Base-by-base conservation (phyloP, 2,329 filamentous ascomycete genomes). In the Alternaria triticina region DNA sequence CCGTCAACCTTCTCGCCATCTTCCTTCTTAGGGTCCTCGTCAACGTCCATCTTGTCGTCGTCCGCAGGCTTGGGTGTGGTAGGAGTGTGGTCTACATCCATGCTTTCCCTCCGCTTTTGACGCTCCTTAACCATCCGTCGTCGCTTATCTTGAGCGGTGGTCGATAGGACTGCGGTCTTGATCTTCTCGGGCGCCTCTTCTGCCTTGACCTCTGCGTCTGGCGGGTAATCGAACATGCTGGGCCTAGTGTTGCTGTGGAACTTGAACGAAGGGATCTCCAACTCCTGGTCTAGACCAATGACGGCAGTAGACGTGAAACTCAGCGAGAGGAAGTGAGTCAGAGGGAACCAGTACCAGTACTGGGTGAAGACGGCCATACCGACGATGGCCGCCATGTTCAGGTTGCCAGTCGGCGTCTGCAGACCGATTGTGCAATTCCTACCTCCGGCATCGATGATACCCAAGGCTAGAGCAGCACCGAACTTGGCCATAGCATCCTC, bases 321-420 rank as follows among this genome's bases (percentile, higher is more conserved):
- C 65, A 99, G 86, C 1, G 95, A 96, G 61, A 99, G 81, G 88
- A 99, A 99, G 82, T 99, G 96, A 28, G 96, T 97, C 74, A 98
- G 91, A 64, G 96, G 96, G 88, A 99, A 99, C 96, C 96, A 99
- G 85, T 99, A 99, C 96, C 96, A 99, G 85, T 99, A 99, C 80
- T 99, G 96, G 9, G 94, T 97, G 83, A 99, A 99, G 57, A 99
- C 92, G 27, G 94, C 95, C 90, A 97, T 97, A 71, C 96, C 96
- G 17, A 99, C 94, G 70, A 99, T 97, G 65, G 93, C 96, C 17
- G 94, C 90, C 94, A 99, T 97, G 85, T 99, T 98, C 70, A 99
- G 89, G 79, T 97, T 99, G 68, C 96, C 96, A 0, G 95, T 97
- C 82, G 97, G 96, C 1, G 96, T 99, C 81, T 99, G 96, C 43